Evolutionary conservation across 108 stramenopile species (phyloP).

Genomic region (Nitzschia putrida): DNA sequence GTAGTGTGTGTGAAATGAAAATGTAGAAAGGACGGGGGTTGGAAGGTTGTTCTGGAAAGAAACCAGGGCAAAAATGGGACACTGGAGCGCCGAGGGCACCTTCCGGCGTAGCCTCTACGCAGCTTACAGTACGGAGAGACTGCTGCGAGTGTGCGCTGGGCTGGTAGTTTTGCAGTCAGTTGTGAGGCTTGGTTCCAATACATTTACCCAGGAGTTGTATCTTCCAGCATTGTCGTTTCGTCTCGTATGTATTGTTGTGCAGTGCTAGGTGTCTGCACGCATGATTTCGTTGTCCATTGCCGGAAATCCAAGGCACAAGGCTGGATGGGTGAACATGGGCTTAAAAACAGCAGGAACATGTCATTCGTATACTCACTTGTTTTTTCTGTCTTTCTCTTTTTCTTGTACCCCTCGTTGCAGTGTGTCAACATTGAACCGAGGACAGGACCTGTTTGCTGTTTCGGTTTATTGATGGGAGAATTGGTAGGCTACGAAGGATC

Average conservation of each 20-base stretch:
- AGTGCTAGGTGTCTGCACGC: too few species aligned
- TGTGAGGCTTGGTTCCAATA: background rate
- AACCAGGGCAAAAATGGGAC: background rate
- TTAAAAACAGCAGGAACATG: too few species aligned
- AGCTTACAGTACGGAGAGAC: background rate
- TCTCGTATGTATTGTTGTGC: too few species aligned
- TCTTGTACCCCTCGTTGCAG: too few species aligned
- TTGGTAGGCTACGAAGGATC: background rate
- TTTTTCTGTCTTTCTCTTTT: too few species aligned
- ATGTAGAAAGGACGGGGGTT: background rate
- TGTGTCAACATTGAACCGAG: too few species aligned
- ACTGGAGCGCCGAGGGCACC: background rate
- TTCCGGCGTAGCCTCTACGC: constrained; percentile 8
- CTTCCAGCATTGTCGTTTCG: too few species aligned
- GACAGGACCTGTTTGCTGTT: constrained; percentile 1
- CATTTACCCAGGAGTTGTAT: too few species aligned
- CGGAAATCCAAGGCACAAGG: too few species aligned
- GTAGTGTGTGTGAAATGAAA: background rate
- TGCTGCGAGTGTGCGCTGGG: background rate
- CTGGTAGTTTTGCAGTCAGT: background rate
- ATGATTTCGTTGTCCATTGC: too few species aligned
- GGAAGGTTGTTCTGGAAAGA: background rate
- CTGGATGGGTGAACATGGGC: too few species aligned
- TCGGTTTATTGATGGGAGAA: constrained; percentile 22
- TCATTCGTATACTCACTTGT: too few species aligned